Conservation (phyloP, 2,329 filamentous ascomycete genomes). For the Bertia moriformis region DNA sequence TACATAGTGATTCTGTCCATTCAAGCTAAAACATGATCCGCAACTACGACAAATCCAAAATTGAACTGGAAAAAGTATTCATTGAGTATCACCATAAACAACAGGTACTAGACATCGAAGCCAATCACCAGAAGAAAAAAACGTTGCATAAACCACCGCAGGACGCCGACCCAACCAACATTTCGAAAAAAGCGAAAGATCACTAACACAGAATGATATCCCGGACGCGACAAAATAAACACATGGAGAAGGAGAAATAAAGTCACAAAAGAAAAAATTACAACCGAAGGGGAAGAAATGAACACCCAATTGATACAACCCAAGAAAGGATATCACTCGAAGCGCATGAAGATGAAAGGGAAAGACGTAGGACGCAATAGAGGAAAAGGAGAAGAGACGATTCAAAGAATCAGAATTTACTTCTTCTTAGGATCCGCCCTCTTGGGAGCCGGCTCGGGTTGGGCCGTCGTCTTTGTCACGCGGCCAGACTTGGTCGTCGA, state of each 20-base stretch:
- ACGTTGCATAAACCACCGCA: conserved; percentile 17
- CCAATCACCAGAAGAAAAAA: conserved; percentile 8
- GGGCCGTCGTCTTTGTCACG: conserved; percentile 43
- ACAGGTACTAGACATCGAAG: no score
- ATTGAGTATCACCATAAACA: no score
- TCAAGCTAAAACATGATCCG: no score
- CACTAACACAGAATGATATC: conserved; percentile 7
- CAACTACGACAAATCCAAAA: no score
- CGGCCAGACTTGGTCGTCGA: conserved; percentile 62
- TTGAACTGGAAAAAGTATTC: no score
- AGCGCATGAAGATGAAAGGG: conserved; percentile 4
- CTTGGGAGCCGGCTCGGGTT: conserved; percentile 27
- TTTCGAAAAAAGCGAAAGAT: conserved; percentile 8
- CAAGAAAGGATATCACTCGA: conserved; percentile 3
- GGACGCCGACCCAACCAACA: conserved; percentile 17
- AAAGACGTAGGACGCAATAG: conserved; percentile 3
- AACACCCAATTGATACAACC: conserved; percentile 7
- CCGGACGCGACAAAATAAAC: conserved; percentile 1
- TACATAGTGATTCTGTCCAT: no score
- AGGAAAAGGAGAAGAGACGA: conserved; percentile 10
- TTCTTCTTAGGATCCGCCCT: conserved; percentile 18
- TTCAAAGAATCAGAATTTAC: neutral
- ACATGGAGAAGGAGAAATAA: conserved; percentile 7
- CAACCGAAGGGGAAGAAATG: conserved; percentile 10
- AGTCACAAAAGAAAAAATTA: no score